Percentiles rank a stretch among this genome's conserved stretches.
Evolutionary conservation across 2,329 filamentous ascomycete genomes (phyloP).

Genomic region (Alternaria viburni): DNA sequence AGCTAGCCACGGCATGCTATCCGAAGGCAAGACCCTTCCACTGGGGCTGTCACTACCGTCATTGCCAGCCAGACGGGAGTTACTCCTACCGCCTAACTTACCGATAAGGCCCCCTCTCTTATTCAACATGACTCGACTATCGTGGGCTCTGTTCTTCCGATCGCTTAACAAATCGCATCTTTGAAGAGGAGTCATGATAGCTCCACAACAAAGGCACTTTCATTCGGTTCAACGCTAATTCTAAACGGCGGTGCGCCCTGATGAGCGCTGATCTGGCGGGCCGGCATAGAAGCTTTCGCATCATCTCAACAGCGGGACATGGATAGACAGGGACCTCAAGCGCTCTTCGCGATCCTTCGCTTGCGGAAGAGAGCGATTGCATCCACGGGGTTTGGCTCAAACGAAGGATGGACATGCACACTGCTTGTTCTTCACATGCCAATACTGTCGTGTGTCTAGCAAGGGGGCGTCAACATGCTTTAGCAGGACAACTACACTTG

Average conservation of each 20-base stretch:
- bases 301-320: background rate
- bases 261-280: background rate
- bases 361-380: background rate
- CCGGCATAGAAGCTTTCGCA: background rate
- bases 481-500: background rate
- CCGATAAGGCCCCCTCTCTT: background rate
- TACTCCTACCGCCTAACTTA: background rate
- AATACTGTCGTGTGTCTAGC: background rate
- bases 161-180: background rate
- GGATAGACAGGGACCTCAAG: background rate
- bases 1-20: slow-evolving; percentile 2
- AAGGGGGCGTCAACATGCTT: background rate
- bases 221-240: background rate
- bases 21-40: background rate
- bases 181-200: background rate
- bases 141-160: background rate
- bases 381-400: background rate
- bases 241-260: background rate
- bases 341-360: background rate
- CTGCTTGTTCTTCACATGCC: background rate
- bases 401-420: background rate
- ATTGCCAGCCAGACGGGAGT: background rate
- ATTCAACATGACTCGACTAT: background rate
- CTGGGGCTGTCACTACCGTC: background rate
- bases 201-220: background rate